Conservation (phyloP, 495 filamentous ascomycete genomes). For the Aspergillus sclerotioniger region DNA sequence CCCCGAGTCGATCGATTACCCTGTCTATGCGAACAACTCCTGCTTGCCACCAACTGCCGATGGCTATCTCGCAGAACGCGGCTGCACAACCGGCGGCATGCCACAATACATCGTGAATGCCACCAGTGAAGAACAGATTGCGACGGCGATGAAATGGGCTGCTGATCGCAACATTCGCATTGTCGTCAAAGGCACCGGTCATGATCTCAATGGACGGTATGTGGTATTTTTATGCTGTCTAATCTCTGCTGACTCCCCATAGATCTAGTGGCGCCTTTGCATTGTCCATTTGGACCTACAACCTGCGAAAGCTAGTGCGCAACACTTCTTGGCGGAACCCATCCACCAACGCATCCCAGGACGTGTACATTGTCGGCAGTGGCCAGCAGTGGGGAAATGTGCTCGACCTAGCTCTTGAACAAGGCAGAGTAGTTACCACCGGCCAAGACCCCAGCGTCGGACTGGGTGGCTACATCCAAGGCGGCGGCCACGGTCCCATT, state of each 20-base stretch:
- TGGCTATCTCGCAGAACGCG: slow-evolving; percentile 16
- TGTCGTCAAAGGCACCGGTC: slow-evolving; percentile 49
- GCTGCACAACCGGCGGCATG: slow-evolving; percentile 26
- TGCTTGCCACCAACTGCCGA: slow-evolving; percentile 20
- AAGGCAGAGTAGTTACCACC: slow-evolving; percentile 22
- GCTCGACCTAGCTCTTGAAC: slow-evolving; percentile 11
- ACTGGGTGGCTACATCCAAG: slow-evolving; percentile 53
- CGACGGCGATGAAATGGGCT: slow-evolving; percentile 44
- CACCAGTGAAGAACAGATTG: slow-evolving; percentile 25
- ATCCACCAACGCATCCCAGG: slow-evolving; percentile 17
- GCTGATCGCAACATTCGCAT: slow-evolving; percentile 52
- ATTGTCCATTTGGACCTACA: slow-evolving; percentile 48
- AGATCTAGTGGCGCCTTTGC: slow-evolving; percentile 47
- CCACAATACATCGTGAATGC: slow-evolving; percentile 36
- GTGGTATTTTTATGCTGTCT: not conserved
- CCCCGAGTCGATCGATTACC: slow-evolving; percentile 24
- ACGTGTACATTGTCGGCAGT: slow-evolving; percentile 28
- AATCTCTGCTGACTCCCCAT: slow-evolving; percentile 29
- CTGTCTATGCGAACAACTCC: slow-evolving; percentile 26
- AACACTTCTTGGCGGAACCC: slow-evolving; percentile 25
- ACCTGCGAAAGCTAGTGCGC: slow-evolving; percentile 40
- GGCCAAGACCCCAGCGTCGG: slow-evolving; percentile 30
- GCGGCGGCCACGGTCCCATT: slow-evolving; percentile 57
- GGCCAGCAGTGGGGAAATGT: slow-evolving; percentile 22
- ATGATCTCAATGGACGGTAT: slow-evolving; percentile 52